phyloP scores from a whole-genome alignment of 2,329 filamentous ascomycete genomes.

The Chrysoporthe cubensis region DNA sequence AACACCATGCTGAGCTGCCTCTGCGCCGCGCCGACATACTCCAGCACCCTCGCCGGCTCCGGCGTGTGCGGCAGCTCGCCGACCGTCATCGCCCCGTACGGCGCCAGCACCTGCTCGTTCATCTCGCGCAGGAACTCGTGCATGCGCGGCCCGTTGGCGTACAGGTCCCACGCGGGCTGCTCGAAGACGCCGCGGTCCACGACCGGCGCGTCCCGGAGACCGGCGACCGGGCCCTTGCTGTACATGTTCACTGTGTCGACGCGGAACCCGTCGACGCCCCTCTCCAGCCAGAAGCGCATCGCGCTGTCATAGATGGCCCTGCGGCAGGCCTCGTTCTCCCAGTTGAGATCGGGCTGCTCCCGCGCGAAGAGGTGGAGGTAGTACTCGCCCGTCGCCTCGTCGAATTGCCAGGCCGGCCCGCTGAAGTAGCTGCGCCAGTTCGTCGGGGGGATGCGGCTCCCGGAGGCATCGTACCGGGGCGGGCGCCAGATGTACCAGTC shows the following conservation, averaged over 20 bases:
- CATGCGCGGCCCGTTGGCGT: conserved; percentile 70
- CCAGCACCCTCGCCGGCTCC: conserved; percentile 58
- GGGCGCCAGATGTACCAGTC: conserved; percentile 68
- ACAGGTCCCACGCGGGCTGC: conserved; percentile 60
- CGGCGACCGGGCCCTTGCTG: conserved; percentile 54
- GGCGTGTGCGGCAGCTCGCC: conserved; percentile 70
- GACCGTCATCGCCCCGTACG: conserved; percentile 71
- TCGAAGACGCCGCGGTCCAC: conserved; percentile 48
- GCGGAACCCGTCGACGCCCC: conserved; percentile 74
- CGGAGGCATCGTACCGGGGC: conserved; percentile 50
- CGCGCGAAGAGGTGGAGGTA: conserved; percentile 77
- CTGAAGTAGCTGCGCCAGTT: conserved; percentile 72
- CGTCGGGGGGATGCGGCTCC: conserved; percentile 70
- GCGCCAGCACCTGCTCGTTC: conserved; percentile 58
- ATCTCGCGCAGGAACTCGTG: conserved; percentile 71
- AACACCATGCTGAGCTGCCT: conserved; percentile 73
- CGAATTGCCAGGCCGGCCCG: conserved; percentile 70
- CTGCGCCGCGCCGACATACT: conserved; percentile 61
- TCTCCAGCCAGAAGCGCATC: conserved; percentile 79
- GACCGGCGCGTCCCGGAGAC: conserved; percentile 62
- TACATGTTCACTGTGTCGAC: conserved; percentile 77
- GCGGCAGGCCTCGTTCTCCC: conserved; percentile 72
- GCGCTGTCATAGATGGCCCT: conserved; percentile 71
- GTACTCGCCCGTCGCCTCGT: conserved; percentile 73
- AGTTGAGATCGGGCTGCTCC: conserved; percentile 85